Percentiles rank a stretch among this genome's conserved stretches.
phyloP scores from a whole-genome alignment of 1,284 basidiomycete species.

The Leccinum angustisporum region DNA sequence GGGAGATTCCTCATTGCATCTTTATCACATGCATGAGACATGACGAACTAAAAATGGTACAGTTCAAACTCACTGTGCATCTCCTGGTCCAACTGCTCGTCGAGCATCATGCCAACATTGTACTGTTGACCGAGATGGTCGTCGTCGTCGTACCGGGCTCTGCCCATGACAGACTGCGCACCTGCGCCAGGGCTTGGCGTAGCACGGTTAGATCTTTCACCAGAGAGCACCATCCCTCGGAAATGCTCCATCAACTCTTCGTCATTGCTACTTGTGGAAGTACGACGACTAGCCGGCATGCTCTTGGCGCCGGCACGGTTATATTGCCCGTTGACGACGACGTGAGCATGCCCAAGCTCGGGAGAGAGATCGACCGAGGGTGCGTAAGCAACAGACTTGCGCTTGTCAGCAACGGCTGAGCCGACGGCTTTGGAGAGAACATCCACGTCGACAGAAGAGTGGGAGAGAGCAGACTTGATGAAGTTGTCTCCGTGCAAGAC shows the following conservation, averaged over 20 bases:
- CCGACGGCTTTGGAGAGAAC: constrained; percentile 66
- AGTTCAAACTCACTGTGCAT: no score
- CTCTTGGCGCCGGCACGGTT: constrained; percentile 75
- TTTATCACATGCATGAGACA: constrained; percentile 41
- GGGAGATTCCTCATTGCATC: no score
- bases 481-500: constrained; percentile 53
- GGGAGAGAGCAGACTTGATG: constrained; percentile 44
- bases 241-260: constrained; percentile 76
- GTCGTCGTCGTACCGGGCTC: constrained; percentile 51
- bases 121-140: constrained; percentile 52
- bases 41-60: no score
- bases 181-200: constrained; percentile 51
- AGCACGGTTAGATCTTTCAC: constrained; percentile 53
- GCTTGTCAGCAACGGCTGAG: constrained; percentile 65
- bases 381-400: constrained; percentile 84
- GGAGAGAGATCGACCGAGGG: constrained; percentile 43
- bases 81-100: constrained; percentile 47
- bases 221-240: constrained; percentile 63
- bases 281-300: constrained; percentile 85
- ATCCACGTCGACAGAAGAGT: constrained; percentile 56
- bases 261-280: constrained; percentile 76
- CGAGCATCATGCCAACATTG: constrained; percentile 84
- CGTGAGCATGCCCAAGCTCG: constrained; percentile 44
- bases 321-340: constrained; percentile 49
- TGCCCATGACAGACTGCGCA: constrained; percentile 51